Percentiles rank a stretch among this genome's conserved stretches.
Evolutionary conservation across 108 stramenopile species (phyloP).

Genomic region (Conticribra guillardii): DNA sequence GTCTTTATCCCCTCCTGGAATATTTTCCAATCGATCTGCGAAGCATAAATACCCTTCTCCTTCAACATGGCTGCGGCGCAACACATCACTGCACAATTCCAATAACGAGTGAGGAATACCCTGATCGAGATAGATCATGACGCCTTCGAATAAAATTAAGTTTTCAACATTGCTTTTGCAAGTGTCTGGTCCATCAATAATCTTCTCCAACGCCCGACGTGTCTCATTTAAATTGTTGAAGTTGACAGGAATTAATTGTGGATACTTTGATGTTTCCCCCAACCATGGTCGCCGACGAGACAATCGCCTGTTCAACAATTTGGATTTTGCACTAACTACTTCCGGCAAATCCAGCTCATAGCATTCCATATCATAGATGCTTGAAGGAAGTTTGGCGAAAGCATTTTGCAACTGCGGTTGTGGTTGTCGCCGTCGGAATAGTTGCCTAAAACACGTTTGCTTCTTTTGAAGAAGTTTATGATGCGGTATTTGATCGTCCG

Average conservation of each 20-base stretch:
- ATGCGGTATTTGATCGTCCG: conserved; percentile 18
- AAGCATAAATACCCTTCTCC: conserved; percentile 54
- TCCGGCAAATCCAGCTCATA: conserved; percentile 70
- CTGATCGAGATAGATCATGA: conserved; percentile 79
- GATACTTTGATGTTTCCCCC: conserved; percentile 14
- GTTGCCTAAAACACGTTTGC: too few species aligned
- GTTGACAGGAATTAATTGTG: conserved; percentile 51
- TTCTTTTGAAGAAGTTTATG: background rate
- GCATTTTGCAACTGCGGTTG: conserved; percentile 7
- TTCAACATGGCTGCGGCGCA: conserved; percentile 16
- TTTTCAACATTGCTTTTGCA: conserved; percentile 40
- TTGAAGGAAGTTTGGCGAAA: conserved; percentile 15
- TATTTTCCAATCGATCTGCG: conserved; percentile 74
- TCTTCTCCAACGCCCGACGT: conserved; percentile 37
- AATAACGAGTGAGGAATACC: conserved; percentile 62
- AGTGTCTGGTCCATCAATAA: background rate
- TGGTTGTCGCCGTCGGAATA: background rate
- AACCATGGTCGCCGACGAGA: conserved; percentile 55
- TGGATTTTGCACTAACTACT: conserved; percentile 63
- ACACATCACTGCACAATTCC: conserved; percentile 42
- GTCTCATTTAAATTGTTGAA: conserved; percentile 68
- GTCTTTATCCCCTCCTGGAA: conserved; percentile 60
- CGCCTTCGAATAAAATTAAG: conserved; percentile 76
- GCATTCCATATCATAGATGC: conserved; percentile 34
- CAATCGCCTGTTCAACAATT: conserved; percentile 58